phyloP scores from a whole-genome alignment of 1,284 basidiomycete species.

The Ganoderma lingzhi region DNA sequence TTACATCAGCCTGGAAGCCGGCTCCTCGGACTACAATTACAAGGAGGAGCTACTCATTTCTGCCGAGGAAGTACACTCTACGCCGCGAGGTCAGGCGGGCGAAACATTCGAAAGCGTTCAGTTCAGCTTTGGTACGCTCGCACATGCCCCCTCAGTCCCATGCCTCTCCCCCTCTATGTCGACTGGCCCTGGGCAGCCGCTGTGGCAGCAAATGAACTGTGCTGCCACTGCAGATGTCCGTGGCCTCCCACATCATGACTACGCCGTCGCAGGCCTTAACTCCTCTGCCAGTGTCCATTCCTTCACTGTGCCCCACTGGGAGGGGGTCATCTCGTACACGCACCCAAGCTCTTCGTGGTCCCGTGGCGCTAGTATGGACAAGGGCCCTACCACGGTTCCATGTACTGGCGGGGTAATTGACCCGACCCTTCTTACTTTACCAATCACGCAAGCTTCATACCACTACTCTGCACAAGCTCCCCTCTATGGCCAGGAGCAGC shows the following conservation, averaged over 20 bases:
- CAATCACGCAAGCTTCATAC: background rate
- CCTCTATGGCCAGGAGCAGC: conserved; percentile 13
- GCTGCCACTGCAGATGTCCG: conserved; percentile 5
- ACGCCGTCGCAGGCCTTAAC: background rate
- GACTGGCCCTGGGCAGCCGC: background rate
- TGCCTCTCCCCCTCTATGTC: background rate
- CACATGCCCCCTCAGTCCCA: background rate
- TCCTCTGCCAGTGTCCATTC: too few species aligned
- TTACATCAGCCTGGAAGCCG: background rate
- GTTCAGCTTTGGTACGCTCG: background rate
- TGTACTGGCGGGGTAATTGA: background rate
- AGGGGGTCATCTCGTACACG: background rate
- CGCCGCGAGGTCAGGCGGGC: too few species aligned
- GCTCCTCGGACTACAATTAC: too few species aligned
- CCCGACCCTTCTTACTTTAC: background rate
- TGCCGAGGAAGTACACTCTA: background rate
- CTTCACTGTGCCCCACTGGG: background rate
- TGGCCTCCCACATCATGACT: background rate
- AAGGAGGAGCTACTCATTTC: background rate
- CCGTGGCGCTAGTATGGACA: background rate
- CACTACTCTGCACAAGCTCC: background rate
- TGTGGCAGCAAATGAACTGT: conserved; percentile 6
- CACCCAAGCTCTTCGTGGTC: background rate
- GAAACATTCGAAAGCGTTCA: too few species aligned
- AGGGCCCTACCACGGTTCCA: too few species aligned